These are phyloP conservation scores for Sclerotinia borealis DNA, from an alignment of 2,329 filamentous ascomycete species.

Conservation along the genomic window DNA sequence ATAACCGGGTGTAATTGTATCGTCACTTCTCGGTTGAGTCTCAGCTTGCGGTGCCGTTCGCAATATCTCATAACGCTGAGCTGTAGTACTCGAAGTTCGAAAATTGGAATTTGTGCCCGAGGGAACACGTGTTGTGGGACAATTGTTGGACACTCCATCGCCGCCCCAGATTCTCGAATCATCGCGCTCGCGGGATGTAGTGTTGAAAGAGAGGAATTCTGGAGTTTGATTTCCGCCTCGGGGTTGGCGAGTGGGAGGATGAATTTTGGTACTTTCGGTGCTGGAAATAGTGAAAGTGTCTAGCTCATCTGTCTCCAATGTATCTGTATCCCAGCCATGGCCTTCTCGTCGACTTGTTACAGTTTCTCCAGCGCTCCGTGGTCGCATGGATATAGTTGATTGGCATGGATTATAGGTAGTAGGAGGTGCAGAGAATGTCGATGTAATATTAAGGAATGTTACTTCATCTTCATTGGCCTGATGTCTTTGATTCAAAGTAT, in stretches of 20 bases:
- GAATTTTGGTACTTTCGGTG: constrained; percentile 16
- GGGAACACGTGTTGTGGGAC: constrained; percentile 19
- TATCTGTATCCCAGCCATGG: constrained; percentile 34
- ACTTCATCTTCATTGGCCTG: constrained; percentile 15
- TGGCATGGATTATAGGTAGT: constrained; percentile 19
- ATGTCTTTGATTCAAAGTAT: constrained; percentile 35
- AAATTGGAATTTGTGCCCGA: background rate
- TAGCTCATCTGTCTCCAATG: constrained; percentile 21
- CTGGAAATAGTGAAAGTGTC: constrained; percentile 26
- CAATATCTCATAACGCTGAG: constrained; percentile 16
- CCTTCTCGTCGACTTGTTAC: constrained; percentile 31
- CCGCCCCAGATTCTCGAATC: constrained; percentile 23
- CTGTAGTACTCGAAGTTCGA: background rate
- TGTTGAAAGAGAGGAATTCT: constrained; percentile 25
- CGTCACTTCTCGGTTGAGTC: constrained; percentile 19
- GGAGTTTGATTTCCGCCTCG: constrained; percentile 20
- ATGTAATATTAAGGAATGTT: constrained; percentile 22
- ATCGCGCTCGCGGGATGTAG: background rate
- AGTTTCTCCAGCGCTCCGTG: constrained; percentile 32
- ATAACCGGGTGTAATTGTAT: constrained; percentile 13
- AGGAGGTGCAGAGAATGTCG: constrained; percentile 16
- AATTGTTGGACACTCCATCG: constrained; percentile 25
- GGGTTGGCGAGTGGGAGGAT: constrained; percentile 10
- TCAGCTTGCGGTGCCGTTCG: constrained; percentile 17
- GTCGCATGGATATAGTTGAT: constrained; percentile 25